Base-by-base conservation (phyloP, 2,329 filamentous ascomycete genomes). In the Ceratocystis destructans region DNA sequence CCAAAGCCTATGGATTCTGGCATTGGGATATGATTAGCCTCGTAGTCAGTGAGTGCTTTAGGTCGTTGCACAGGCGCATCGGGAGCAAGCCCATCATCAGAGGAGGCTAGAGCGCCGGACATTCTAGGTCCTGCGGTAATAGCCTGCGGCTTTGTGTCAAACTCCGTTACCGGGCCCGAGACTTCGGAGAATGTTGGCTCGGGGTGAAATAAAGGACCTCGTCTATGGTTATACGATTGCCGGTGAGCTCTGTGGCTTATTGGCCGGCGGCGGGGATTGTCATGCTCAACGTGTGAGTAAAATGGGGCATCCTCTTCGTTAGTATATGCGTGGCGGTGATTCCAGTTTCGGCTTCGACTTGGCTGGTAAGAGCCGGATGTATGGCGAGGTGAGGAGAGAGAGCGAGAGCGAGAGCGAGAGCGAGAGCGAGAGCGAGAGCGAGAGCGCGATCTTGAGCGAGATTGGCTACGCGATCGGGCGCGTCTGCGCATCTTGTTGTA, bases 401-500 rank as follows among this genome's bases (percentile, higher is more conserved):
- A 62, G 8, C 68, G 68, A 66, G 70, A 71, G 55, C 66, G 64
- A 37, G 64, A 69, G 28, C 66, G 50, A 62, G 70, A 71, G 55
- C 66, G 64, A 37, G 64, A 69, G 28, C 66, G 50, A 62, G 71
- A 62, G 8, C 68, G 68, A 66, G 72, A 65, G 8, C 68, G 68
- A 66, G 72, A 65, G 72, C 72, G 71, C 74, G 72, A 61, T 75
- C 72, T 57, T 73, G 73, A 68, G 77, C 75, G 50, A 72, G 74
- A 66, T 83, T 81, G 72, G 84, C 82, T 79, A 84, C 41, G 20
- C 37, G 64, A 65, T 10, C 28, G 86, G 10, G 84, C 80, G 73
- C 83, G 48, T 41, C 61, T 31, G 2, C 66, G 80, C 70, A 80
- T 80, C 61, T 78, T 79, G 73, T 86, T 82, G 74, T 83, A 86